Base-by-base conservation (phyloP, 2,329 filamentous ascomycete species). In the Phaeosphaeriaceae sp. region DNA sequence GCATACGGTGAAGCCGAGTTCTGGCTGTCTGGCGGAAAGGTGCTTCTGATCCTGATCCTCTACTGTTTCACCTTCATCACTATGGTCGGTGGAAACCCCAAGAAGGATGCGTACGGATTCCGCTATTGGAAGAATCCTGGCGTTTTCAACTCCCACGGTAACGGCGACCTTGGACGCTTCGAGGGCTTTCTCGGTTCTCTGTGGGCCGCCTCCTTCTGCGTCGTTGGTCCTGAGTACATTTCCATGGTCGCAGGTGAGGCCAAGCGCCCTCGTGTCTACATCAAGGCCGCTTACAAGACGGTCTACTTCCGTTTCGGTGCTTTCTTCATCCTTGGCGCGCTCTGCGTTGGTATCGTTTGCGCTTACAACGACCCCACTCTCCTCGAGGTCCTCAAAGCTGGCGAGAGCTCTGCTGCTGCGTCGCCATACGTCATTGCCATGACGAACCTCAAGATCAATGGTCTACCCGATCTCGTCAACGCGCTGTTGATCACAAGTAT, bases 331-430 rank as follows among this genome's bases (percentile, higher is more conserved):
- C 72, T 79, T 1, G 79, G 79, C 20, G 79, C 80, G 7, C 69
- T 83, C 17, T 79, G 76, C 58, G 76, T 80, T 13, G 80, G 81
- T 24, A 78, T 82, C 27, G 74, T 80, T 27, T 60, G 79, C 21
- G 89, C 90, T 0, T 87, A 88, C 60, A 86, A 92, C 63, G 86
- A 93, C 51, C 80, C 91, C 9, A 91, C 90, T 13, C 90, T 90
- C 54, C 80, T 92, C 40, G 88, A 85, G 0, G 73, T 77, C 10
- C 65, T 77, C 40, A 61, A 51, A 7, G 63, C 69, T 36, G 68
- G 61, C 22, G 63, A 68, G 22, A 74, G 69, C 40, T 70, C 69
- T 48, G 86, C 85, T 9, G 83, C 84, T 11, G 85, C 85, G 0
- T 88, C 86, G 25, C 86, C 86, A 2, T 88, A 88, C 65, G 86